phyloP scores from a whole-genome alignment of 441 rosid species.

The Pelargonium fulgidum region DNA sequence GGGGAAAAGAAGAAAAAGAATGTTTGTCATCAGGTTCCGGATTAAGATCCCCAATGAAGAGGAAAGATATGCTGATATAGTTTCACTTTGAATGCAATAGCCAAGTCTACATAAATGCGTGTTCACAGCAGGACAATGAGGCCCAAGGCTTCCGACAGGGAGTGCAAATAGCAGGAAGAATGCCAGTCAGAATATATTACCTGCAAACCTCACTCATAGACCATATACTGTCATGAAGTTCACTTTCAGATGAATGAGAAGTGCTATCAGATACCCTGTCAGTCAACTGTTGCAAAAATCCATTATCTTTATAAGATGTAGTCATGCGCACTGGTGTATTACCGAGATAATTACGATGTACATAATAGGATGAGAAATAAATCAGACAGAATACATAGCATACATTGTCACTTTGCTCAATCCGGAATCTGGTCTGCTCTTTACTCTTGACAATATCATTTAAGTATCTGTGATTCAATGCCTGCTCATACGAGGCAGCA shows the following conservation, averaged over 20 bases:
- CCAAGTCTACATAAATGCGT: not conserved
- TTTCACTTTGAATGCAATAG: not conserved
- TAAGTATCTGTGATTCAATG: constrained; percentile 21
- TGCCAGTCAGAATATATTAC: constrained; percentile 29
- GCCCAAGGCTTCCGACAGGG: not conserved
- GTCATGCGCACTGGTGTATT: not conserved
- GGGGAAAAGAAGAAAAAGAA: constrained; percentile 5
- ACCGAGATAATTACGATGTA: not conserved
- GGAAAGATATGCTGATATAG: not conserved
- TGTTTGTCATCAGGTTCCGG: constrained; percentile 15
- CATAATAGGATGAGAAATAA: not conserved
- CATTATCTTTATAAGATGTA: constrained; percentile 9
- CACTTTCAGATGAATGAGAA: constrained; percentile 51
- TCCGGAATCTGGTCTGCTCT: constrained; percentile 24
- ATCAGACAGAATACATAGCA: constrained; percentile 22
- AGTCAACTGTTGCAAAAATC: constrained; percentile 37
- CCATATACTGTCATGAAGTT: constrained; percentile 51
- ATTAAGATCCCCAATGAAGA: not conserved
- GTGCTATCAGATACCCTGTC: constrained; percentile 43
- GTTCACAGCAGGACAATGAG: not conserved
- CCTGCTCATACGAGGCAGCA: constrained; percentile 39
- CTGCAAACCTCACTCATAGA: constrained; percentile 40
- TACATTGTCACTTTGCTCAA: constrained; percentile 42
- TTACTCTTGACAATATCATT: constrained; percentile 20
- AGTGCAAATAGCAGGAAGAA: not conserved